phyloP scores from a whole-genome alignment of 2,329 filamentous ascomycete genomes.

The Cercospora beticola region DNA sequence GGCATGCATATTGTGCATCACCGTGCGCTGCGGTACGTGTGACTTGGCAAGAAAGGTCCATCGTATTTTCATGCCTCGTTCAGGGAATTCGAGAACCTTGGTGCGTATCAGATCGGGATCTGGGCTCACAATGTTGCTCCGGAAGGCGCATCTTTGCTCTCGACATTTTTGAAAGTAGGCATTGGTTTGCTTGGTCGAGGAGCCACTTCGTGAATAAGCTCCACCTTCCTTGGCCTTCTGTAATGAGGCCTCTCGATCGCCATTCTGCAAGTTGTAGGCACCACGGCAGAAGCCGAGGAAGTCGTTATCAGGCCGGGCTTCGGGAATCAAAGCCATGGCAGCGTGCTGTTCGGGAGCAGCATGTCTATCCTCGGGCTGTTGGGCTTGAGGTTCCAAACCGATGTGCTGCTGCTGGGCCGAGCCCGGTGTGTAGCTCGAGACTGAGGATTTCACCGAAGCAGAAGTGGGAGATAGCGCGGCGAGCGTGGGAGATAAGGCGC shows the following conservation, averaged over 20 bases:
- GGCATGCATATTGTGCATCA: slow-evolving; percentile 30
- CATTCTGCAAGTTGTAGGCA: slow-evolving; percentile 43
- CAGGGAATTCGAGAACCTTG: slow-evolving; percentile 20
- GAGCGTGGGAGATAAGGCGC: neutral
- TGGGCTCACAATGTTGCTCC: slow-evolving; percentile 41
- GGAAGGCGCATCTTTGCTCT: slow-evolving; percentile 46
- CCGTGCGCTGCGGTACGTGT: slow-evolving; percentile 41
- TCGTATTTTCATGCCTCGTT: slow-evolving; percentile 44
- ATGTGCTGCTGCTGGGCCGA: neutral
- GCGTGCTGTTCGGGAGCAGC: neutral
- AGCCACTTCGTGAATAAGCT: slow-evolving; percentile 10
- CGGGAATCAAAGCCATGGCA: slow-evolving; percentile 19
- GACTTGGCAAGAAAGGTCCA: slow-evolving; percentile 50
- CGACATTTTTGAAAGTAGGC: slow-evolving; percentile 40
- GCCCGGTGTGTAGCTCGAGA: neutral
- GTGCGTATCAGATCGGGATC: slow-evolving; percentile 28
- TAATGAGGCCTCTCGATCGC: slow-evolving; percentile 34
- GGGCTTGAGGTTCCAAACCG: neutral
- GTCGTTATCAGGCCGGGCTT: slow-evolving; percentile 33
- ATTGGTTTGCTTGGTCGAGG: neutral
- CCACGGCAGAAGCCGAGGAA: slow-evolving; percentile 47
- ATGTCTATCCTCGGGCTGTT: neutral
- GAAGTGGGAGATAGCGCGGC: neutral
- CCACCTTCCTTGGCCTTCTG: slow-evolving; percentile 26
- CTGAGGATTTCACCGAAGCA: neutral